A percentile compares a stretch with the other conserved stretches of the same genome.
Evolutionary conservation across 2,329 filamentous ascomycete genomes (phyloP).

Genomic region (Xylaria multiplex): DNA sequence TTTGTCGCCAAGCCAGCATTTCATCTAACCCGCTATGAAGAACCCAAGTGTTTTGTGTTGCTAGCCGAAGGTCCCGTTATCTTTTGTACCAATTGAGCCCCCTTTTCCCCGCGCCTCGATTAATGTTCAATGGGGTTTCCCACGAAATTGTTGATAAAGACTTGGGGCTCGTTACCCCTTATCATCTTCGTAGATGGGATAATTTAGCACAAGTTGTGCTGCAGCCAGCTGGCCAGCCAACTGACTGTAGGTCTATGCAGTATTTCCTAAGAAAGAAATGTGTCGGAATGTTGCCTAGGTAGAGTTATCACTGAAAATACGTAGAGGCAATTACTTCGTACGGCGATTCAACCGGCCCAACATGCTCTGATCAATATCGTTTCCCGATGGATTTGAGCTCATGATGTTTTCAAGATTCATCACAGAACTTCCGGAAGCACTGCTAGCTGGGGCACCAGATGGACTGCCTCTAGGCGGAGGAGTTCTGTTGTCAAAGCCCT

Average conservation of each 20-base stretch:
- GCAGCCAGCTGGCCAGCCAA: constrained; percentile 37
- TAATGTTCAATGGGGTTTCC: constrained; percentile 11
- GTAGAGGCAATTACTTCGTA: constrained; percentile 2
- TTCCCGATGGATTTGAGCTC: constrained; percentile 53
- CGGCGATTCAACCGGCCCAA: constrained; percentile 61
- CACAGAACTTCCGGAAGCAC: constrained; percentile 56
- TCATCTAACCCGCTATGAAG: constrained; percentile 22
- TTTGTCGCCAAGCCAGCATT: constrained; percentile 46
- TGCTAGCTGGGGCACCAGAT: constrained; percentile 46
- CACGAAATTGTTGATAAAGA: background rate
- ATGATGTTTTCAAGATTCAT: constrained; percentile 65
- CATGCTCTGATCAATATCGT: constrained; percentile 67
- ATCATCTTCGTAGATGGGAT: constrained; percentile 11
- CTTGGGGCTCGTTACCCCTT: background rate
- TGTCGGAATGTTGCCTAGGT: background rate
- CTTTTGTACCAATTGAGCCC: constrained; percentile 3
- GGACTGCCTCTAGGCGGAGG: constrained; percentile 55
- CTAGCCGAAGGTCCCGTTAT: background rate
- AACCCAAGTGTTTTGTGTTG: constrained; percentile 5
- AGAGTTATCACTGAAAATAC: background rate
- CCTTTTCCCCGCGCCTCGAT: constrained; percentile 25
- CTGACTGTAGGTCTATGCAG: constrained; percentile 26
- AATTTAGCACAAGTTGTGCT: background rate
- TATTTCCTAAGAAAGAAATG: constrained; percentile 27
- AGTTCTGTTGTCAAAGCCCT: constrained; percentile 51